A percentile compares a stretch with the other conserved stretches of the same genome.
Evolutionary conservation across 208 protist species (phyloP).

Genomic region (Leishmania turanica): DNA sequence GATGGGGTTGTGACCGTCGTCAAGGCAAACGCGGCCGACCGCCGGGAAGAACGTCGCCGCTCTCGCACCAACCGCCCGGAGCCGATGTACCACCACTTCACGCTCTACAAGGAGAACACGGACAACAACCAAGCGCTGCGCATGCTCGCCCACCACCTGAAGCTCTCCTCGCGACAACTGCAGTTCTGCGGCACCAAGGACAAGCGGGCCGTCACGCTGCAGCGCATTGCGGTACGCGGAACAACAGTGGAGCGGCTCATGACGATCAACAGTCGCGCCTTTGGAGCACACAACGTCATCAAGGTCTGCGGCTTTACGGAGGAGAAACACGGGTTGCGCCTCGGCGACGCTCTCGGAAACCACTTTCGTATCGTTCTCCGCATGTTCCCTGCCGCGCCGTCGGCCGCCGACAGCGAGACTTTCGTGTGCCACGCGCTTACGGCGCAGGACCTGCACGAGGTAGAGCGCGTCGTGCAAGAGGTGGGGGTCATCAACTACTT

Average conservation of each 20-base stretch:
- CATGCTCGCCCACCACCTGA: conserved; percentile 62
- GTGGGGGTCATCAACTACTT: conserved; percentile 95
- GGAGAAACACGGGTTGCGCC: conserved; percentile 53
- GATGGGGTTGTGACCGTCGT: conserved; percentile 53
- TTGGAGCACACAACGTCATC: conserved; percentile 54
- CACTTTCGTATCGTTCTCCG: conserved; percentile 92
- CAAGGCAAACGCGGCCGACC: conserved; percentile 60
- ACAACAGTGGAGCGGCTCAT: conserved; percentile 62
- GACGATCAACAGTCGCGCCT: conserved; percentile 63
- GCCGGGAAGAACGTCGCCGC: conserved; percentile 64
- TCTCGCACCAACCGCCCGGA: conserved; percentile 26
- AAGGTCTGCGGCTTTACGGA: conserved; percentile 84
- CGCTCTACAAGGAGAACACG: conserved; percentile 95
- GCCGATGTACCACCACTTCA: conserved; percentile 87
- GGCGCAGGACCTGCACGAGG: conserved; percentile 17
- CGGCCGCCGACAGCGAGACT: neutral
- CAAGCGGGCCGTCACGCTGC: conserved; percentile 93
- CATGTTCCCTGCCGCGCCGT: conserved; percentile 33
- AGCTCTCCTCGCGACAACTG: conserved; percentile 67
- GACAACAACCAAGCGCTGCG: conserved; percentile 87
- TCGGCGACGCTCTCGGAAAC: conserved; percentile 93
- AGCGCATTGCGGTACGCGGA: conserved; percentile 83
- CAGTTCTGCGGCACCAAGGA: conserved; percentile 96
- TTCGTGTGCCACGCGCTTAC: neutral
- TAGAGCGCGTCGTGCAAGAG: conserved; percentile 33